Percentiles rank a stretch among this genome's conserved stretches.
phyloP scores from a whole-genome alignment of 345 rosid species.

The Bruguiera gymnorhiza region DNA sequence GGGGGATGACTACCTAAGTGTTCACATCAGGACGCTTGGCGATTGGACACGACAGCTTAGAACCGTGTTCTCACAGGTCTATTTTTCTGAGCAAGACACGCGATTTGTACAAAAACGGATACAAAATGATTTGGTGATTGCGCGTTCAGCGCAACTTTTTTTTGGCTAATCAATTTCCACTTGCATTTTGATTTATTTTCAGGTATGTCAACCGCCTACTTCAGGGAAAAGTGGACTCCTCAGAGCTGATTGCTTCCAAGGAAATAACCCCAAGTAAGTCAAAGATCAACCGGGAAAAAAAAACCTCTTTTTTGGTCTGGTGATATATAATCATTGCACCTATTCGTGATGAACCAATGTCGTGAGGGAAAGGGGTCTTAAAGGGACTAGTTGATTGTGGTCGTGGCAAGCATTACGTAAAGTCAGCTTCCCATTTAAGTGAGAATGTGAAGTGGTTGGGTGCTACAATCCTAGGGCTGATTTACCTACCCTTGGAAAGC shows the following conservation, averaged over 20 bases:
- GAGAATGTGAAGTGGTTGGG: slow-evolving; percentile 13
- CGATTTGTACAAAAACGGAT: not conserved
- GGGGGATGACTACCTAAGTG: slow-evolving; percentile 10
- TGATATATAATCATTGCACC: too few species aligned
- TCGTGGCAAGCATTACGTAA: slow-evolving; percentile 17
- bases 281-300: not conserved
- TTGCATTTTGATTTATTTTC: slow-evolving; percentile 3
- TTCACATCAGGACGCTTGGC: slow-evolving; percentile 6
- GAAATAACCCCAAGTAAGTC: slow-evolving; percentile 54
- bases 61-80: slow-evolving; percentile 1
- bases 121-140: not conserved
- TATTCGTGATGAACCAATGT: not conserved
- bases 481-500: not conserved
- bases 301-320: too few species aligned
- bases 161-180: slow-evolving; percentile 4
- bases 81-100: not conserved
- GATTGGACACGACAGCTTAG: slow-evolving; percentile 8
- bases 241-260: slow-evolving; percentile 60
- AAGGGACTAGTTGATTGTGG: not conserved
- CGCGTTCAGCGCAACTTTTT: not conserved
- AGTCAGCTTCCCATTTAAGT: slow-evolving; percentile 10
- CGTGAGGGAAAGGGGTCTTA: not conserved
- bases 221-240: slow-evolving; percentile 67
- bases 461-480: not conserved
- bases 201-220: slow-evolving; percentile 65